Evolutionary conservation across 352 stramenopile species (phyloP).

Genomic region (Globisporangium camurandrum): DNA sequence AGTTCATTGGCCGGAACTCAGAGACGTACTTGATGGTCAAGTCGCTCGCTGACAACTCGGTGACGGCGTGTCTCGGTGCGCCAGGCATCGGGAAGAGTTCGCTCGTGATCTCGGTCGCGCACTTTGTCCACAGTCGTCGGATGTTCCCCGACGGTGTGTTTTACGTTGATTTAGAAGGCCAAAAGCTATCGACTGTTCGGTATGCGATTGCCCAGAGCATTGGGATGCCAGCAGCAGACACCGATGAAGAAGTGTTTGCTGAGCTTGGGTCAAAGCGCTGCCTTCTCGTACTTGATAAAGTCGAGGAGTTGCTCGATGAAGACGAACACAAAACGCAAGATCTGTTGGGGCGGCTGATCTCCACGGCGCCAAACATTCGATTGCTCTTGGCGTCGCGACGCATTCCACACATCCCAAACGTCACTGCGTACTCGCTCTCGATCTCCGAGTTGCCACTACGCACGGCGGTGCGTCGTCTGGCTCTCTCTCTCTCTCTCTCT

Average conservation of each 20-base stretch:
- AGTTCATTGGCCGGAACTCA: conserved; percentile 76
- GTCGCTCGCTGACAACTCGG: conserved; percentile 61
- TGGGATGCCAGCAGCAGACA: conserved; percentile 61
- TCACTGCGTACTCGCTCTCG: conserved; percentile 71
- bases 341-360: conserved; percentile 60
- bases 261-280: conserved; percentile 62
- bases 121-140: conserved; percentile 69
- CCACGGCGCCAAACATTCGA: conserved; percentile 55
- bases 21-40: conserved; percentile 78
- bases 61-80: conserved; percentile 64
- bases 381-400: conserved; percentile 63
- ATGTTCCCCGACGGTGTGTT: conserved; percentile 79
- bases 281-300: conserved; percentile 73
- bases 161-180: conserved; percentile 78
- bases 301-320: conserved; percentile 71
- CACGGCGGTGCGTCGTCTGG: conserved; percentile 41
- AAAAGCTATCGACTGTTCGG: conserved; percentile 69
- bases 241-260: conserved; percentile 72
- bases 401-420: conserved; percentile 67
- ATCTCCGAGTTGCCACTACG: conserved; percentile 63
- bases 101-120: conserved; percentile 70
- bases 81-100: conserved; percentile 80
- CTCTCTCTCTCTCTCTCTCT: background rate
- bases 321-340: conserved; percentile 68
- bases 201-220: conserved; percentile 80